These are phyloP conservation scores for Boletus pseudopeckii DNA, from an alignment of 768 basidiomycete species.

Conservation along the genomic window DNA sequence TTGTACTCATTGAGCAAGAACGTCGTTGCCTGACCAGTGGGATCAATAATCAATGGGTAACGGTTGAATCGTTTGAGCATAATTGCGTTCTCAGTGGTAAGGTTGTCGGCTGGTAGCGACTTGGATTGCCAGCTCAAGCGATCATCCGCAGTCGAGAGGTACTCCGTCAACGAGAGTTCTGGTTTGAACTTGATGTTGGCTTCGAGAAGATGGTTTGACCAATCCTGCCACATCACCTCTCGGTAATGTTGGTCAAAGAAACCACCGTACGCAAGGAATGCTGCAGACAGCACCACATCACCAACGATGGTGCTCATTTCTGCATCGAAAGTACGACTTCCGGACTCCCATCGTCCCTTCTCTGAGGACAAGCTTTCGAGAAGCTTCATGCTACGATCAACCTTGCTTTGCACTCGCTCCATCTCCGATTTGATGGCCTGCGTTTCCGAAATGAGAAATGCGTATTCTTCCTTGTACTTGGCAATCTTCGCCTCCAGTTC, in stretches of 20 bases:
- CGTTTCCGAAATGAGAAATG: slow-evolving; percentile 91
- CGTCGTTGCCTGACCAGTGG: slow-evolving; percentile 93
- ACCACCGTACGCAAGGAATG: slow-evolving; percentile 94
- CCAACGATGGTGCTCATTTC: slow-evolving; percentile 99
- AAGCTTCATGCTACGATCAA: slow-evolving; percentile 94
- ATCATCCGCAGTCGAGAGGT: slow-evolving; percentile 95
- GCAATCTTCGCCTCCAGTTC: slow-evolving; percentile 92
- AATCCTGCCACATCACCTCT: slow-evolving; percentile 95
- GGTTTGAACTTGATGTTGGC: slow-evolving; percentile 90
- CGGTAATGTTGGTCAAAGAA: slow-evolving; percentile 99
- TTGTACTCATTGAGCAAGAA: slow-evolving; percentile 94
- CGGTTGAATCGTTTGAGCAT: slow-evolving; percentile 98
- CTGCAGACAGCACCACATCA: slow-evolving; percentile 92
- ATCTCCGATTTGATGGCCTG: slow-evolving; percentile 97
- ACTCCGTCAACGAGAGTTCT: slow-evolving; percentile 91
- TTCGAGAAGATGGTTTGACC: slow-evolving; percentile 84
- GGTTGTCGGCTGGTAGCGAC: slow-evolving; percentile 90
- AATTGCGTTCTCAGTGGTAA: slow-evolving; percentile 99
- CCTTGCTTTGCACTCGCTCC: slow-evolving; percentile 96
- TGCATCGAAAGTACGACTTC: slow-evolving; percentile 91
- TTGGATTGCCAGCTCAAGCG: slow-evolving; percentile 95
- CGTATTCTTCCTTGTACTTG: slow-evolving; percentile 96
- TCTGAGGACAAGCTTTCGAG: slow-evolving; percentile 94
- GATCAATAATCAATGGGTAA: slow-evolving; percentile 96
- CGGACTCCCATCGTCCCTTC: slow-evolving; percentile 88